A percentile compares a stretch with the other conserved stretches of the same genome.
Conservation (phyloP, 148 eudicot species). For the Fagopyrum tataricum region DNA sequence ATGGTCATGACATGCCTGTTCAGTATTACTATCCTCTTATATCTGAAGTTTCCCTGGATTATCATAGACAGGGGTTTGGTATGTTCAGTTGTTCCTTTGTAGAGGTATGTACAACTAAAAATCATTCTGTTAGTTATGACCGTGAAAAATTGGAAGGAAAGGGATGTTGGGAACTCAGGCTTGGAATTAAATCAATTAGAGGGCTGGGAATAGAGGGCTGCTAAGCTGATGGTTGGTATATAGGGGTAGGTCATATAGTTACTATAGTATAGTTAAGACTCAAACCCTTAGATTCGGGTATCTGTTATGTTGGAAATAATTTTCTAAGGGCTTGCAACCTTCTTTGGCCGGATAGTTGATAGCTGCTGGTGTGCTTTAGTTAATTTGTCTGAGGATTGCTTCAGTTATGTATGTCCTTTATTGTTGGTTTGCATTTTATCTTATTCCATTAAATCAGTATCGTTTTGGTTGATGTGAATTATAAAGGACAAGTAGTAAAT, state of each 20-base stretch:
- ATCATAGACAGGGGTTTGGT: neutral
- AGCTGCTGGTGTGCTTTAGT: neutral
- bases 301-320: neutral
- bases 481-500: neutral
- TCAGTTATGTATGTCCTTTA: neutral
- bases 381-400: neutral
- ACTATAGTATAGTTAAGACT: neutral
- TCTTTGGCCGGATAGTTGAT: neutral
- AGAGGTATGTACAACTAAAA: neutral
- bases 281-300: neutral
- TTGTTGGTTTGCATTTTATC: neutral
- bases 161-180: neutral
- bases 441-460: neutral
- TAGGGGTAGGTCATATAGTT: neutral
- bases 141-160: neutral
- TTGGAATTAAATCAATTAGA: neutral
- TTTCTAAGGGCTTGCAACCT: neutral
- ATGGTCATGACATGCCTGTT: neutral
- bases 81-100: neutral
- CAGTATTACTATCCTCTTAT: neutral
- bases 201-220: neutral
- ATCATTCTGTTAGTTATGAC: neutral
- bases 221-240: neutral
- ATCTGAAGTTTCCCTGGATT: neutral
- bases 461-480: neutral